phyloP scores from a whole-genome alignment of 2,329 filamentous ascomycete species.

The Aspergillus eucalypticola region DNA sequence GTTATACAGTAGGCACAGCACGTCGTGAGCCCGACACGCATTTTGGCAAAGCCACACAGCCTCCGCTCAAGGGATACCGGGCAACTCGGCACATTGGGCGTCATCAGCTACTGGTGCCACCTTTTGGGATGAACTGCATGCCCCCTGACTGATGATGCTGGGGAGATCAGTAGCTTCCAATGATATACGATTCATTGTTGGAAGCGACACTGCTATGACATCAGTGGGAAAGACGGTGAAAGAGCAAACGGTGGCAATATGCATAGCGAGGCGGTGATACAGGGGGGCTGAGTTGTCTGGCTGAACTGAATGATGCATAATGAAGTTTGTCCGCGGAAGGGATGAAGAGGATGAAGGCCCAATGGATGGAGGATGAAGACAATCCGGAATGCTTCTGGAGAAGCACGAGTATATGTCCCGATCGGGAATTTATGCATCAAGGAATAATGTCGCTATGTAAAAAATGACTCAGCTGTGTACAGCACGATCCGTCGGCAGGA shows the following conservation, averaged over 20 bases:
- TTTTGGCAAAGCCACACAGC: slow-evolving; percentile 14
- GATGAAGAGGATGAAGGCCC: not conserved
- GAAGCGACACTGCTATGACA: slow-evolving; percentile 4
- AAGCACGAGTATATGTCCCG: not conserved
- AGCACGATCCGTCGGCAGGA: not conserved
- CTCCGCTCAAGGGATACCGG: slow-evolving; percentile 5
- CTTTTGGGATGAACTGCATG: slow-evolving; percentile 8
- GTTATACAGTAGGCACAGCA: slow-evolving; percentile 2
- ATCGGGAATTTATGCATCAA: not conserved
- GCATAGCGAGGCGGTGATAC: not conserved
- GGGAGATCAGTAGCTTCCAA: slow-evolving; percentile 11
- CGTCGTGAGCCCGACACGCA: not conserved
- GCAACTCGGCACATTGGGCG: slow-evolving; percentile 16
- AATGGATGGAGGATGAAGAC: not conserved
- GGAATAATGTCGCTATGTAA: not conserved
- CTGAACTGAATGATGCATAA: not conserved
- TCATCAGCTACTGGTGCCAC: slow-evolving; percentile 9
- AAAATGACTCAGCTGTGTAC: not conserved
- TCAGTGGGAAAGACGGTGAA: slow-evolving; percentile 10
- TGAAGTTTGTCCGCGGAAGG: not conserved
- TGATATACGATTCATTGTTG: not conserved
- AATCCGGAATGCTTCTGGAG: not conserved
- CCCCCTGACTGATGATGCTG: slow-evolving; percentile 9
- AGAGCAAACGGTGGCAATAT: slow-evolving; percentile 7
- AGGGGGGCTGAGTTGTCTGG: not conserved